Base-by-base conservation (phyloP, 345 rosid genomes). In the Mallotus nudiflorus region DNA sequence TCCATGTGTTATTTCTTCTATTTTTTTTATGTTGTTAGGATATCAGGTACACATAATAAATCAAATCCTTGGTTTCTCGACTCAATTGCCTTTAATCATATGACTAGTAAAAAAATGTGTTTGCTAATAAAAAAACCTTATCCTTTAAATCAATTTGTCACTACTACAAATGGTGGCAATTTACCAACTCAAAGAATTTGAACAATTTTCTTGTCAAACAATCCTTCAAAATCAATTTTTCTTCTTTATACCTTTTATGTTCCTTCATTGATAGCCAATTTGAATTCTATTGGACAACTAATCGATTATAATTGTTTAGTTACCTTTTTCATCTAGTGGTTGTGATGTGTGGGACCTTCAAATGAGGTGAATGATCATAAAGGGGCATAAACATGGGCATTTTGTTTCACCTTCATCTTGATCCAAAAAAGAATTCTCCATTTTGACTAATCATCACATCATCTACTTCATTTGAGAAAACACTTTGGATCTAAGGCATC, bases 301-400 rank as follows among this genome's bases (percentile, higher is more conserved):
- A 57, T n/a, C 15, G 39, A 57, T 29, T 19, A 57, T 3, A 57
- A 57, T 31, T 57, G 62, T 57, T 28, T 57, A 7, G 39, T 57
- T 3, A 57, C 28, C 28, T 57, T 57, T 29, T 57, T 9, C 1
- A n/a, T 16, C 40, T 57, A 1, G 0, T 37, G 46, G 65, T 61
- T 61, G 65, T 37, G 28, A 61, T 61, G 48, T 61, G 27, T 27
- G 39, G 28, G 46, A 35, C 27, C 65, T 61, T 61, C 65, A 29
- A 57, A 57, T 16, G 39, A n/a, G 62, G 6, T 40, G 29, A 57
- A 40, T 57, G 62, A 57, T 57, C 65, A 35, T 61, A 27, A 61
- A 61, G 65, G 65, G 65, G 65, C 48, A 61, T 61, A 61, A 61
- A 61, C 46, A 9, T 61, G 65, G 65, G 18, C 27, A 6, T n/a